Percentiles rank a stretch among this genome's conserved stretches.
Conservation (phyloP, 768 basidiomycete species). For the Scleroderma citrinum region DNA sequence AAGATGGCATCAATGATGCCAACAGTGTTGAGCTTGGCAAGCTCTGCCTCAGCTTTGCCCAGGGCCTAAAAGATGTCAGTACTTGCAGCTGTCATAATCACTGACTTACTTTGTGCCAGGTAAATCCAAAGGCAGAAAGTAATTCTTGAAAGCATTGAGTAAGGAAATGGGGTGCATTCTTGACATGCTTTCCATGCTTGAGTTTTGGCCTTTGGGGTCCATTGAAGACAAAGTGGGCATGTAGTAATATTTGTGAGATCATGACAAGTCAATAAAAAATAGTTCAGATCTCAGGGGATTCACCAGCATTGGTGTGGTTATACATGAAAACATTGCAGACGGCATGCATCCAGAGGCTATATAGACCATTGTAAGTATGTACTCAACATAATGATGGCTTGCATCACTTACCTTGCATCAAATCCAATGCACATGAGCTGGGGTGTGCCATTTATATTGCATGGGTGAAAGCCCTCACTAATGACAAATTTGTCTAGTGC, state of each 20-base stretch:
- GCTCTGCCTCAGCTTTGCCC: constrained; percentile 2
- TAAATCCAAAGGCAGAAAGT: constrained; percentile 20
- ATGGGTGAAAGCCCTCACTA: too few relatives aligned
- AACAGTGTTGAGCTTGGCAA: not conserved
- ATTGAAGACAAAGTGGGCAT: constrained; percentile 41
- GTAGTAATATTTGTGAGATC: not conserved
- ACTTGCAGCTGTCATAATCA: not conserved
- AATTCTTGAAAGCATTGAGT: constrained; percentile 3
- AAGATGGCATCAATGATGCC: not conserved
- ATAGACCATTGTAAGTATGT: too few relatives aligned
- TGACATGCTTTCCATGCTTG: constrained; percentile 35
- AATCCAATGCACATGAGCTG: constrained; percentile 59
- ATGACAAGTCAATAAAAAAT: not conserved
- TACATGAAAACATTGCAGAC: too few relatives aligned
- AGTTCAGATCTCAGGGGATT: not conserved
- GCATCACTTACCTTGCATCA: too few relatives aligned
- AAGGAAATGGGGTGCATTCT: constrained; percentile 26
- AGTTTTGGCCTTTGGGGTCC: constrained; percentile 36
- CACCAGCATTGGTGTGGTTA: not conserved
- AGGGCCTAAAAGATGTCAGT: not conserved
- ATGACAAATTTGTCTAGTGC: too few relatives aligned
- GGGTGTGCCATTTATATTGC: too few relatives aligned
- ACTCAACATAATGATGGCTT: too few relatives aligned
- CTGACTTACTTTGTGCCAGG: constrained; percentile 19
- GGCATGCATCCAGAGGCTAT: too few relatives aligned